phyloP scores from a whole-genome alignment of 768 basidiomycete genomes.

The Cyclocybe cylindracea region DNA sequence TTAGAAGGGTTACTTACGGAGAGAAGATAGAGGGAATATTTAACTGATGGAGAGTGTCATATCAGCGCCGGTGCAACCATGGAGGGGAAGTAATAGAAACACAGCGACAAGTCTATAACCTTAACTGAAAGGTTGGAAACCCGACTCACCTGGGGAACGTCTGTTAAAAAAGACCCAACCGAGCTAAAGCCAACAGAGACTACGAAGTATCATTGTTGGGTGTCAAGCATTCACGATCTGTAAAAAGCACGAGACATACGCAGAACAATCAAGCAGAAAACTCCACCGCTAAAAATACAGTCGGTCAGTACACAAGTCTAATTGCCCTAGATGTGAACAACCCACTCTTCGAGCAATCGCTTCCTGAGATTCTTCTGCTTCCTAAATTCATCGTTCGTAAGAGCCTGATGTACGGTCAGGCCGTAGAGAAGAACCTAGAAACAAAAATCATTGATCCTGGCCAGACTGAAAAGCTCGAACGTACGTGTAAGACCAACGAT shows the following conservation, averaged over 20 bases:
- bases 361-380: conserved; percentile 30
- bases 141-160: conserved; percentile 26
- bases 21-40: conserved; percentile 39
- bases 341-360: conserved; percentile 41
- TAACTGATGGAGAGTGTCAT: conserved; percentile 21
- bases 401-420: conserved; percentile 34
- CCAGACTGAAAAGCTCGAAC: too few species aligned
- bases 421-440: conserved; percentile 24
- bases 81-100: too few species aligned
- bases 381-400: conserved; percentile 31
- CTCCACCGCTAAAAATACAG: conserved; percentile 31
- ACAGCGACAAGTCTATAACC: too few species aligned
- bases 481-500: conserved; percentile 37
- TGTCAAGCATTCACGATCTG: not conserved
- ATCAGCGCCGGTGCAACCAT: not conserved
- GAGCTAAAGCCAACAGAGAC: conserved; percentile 33
- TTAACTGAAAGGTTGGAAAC: not conserved
- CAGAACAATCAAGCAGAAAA: conserved; percentile 42
- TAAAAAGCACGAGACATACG: conserved; percentile 14
- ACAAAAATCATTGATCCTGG: not conserved
- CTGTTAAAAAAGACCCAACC: conserved; percentile 31
- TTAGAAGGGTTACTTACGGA: conserved; percentile 21
- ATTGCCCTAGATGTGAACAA: not conserved
- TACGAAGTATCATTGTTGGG: conserved; percentile 4
- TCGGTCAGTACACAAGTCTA: not conserved